phyloP scores from a whole-genome alignment of 2,329 filamentous ascomycete species.

The Diaporthe caulivora region DNA sequence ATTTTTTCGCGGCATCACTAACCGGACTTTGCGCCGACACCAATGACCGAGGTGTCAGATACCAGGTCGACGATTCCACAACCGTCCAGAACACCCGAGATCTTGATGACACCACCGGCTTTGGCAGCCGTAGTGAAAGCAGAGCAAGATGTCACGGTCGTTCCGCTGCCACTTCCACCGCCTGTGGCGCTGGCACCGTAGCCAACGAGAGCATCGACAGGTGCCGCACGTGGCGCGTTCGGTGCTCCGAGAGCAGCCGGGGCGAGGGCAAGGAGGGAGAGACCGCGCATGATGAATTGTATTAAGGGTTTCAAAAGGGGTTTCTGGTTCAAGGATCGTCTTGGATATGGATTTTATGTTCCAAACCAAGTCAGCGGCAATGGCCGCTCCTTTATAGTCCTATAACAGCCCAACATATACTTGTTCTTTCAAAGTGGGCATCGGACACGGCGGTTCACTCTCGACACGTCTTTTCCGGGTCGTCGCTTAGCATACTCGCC shows the following conservation, averaged over 20 bases:
- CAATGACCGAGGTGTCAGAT: slow-evolving; percentile 64
- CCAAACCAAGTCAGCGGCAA: neutral
- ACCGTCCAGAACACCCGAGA: slow-evolving; percentile 58
- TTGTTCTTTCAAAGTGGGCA: neutral
- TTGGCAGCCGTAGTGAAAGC: slow-evolving; percentile 53
- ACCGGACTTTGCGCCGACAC: slow-evolving; percentile 58
- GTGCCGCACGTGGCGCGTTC: slow-evolving; percentile 39
- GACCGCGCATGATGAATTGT: slow-evolving; percentile 39
- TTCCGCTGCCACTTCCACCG: slow-evolving; percentile 57
- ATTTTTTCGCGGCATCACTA: slow-evolving; percentile 27
- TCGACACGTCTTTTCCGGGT: neutral
- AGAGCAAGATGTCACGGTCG: slow-evolving; percentile 59
- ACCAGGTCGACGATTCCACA: slow-evolving; percentile 58
- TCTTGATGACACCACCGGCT: slow-evolving; percentile 57
- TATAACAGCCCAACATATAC: slow-evolving; percentile 14
- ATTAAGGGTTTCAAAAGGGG: neutral
- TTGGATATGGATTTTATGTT: neutral
- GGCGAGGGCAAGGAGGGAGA: slow-evolving; percentile 39
- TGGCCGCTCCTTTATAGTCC: slow-evolving; percentile 2
- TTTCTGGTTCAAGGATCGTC: neutral
- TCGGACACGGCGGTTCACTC: neutral
- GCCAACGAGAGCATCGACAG: slow-evolving; percentile 47
- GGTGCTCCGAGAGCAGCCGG: slow-evolving; percentile 18
- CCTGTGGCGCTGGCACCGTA: slow-evolving; percentile 57
- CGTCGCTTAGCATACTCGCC: neutral